phyloP scores from a whole-genome alignment of 805 yeast species.

The Kuraishia floccosa region DNA sequence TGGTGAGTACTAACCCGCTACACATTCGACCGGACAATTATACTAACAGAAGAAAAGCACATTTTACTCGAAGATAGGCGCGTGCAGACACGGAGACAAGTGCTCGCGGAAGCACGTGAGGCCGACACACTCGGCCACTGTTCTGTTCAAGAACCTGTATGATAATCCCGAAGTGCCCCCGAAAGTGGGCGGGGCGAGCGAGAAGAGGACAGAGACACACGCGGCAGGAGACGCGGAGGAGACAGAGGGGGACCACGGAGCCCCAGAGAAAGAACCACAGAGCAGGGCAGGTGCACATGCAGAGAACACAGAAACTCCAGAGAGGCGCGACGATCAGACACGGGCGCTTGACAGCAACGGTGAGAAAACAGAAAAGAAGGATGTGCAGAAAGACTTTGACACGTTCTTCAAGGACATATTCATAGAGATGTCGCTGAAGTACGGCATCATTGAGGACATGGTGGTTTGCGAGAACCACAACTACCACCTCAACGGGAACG shows the following conservation, averaged over 20 bases:
- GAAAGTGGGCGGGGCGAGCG: slow-evolving; percentile 1
- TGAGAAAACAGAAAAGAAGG: slow-evolving; percentile 8
- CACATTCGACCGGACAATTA: neutral
- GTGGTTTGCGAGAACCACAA: slow-evolving; percentile 77
- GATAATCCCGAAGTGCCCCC: slow-evolving; percentile 37
- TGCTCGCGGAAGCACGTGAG: slow-evolving; percentile 66
- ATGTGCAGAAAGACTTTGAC: slow-evolving; percentile 36
- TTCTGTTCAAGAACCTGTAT: slow-evolving; percentile 54
- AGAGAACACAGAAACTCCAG: neutral
- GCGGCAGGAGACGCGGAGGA: neutral
- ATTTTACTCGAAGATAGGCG: slow-evolving; percentile 77
- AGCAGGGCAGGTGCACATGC: neutral
- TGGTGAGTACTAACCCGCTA: slow-evolving; percentile 1
- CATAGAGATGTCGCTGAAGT: slow-evolving; percentile 35
- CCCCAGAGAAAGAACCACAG: neutral
- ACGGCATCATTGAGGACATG: slow-evolving; percentile 46
- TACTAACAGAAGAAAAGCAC: slow-evolving; percentile 7
- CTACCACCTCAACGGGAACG: slow-evolving; percentile 79
- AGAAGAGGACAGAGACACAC: neutral
- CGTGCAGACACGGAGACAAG: slow-evolving; percentile 86
- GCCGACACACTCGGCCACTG: slow-evolving; percentile 55
- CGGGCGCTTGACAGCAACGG: slow-evolving; percentile 1
- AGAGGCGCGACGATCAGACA: slow-evolving; percentile 2
- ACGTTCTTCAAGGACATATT: slow-evolving; percentile 64
- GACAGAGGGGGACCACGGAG: neutral